Percentiles rank a stretch among this genome's conserved stretches.
Evolutionary conservation across 495 filamentous ascomycete genomes (phyloP).

Genomic region (Jackrogersella minutella): DNA sequence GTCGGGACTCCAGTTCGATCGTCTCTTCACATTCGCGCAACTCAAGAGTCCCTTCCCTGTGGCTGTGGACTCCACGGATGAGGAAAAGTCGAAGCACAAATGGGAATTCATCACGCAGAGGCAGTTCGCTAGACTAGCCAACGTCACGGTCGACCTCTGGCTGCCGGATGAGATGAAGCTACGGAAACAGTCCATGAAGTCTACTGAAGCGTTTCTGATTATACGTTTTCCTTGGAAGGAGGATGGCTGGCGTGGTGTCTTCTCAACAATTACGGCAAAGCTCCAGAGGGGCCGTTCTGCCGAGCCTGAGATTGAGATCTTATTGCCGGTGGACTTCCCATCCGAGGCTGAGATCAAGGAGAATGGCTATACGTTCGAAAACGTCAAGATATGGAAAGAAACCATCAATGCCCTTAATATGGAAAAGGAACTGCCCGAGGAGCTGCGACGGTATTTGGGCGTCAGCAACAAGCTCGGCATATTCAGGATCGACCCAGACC

Average conservation of each 20-base stretch:
- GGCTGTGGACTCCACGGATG: constrained; percentile 45
- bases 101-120: constrained; percentile 88
- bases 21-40: constrained; percentile 84
- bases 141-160: constrained; percentile 80
- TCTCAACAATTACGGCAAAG: constrained; percentile 53
- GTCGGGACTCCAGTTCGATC: constrained; percentile 82
- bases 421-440: constrained; percentile 56
- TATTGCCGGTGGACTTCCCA: constrained; percentile 72
- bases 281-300: constrained; percentile 53
- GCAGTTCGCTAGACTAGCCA: constrained; percentile 74
- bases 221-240: constrained; percentile 67
- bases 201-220: constrained; percentile 63
- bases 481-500: constrained; percentile 71
- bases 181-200: constrained; percentile 52
- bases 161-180: constrained; percentile 70
- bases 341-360: constrained; percentile 58
- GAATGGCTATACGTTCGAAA: constrained; percentile 64
- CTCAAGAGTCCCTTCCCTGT: constrained; percentile 63
- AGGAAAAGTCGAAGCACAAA: constrained; percentile 56
- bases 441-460: constrained; percentile 67
- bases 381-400: constrained; percentile 85
- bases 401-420: constrained; percentile 68
- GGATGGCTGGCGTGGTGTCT: constrained; percentile 51
- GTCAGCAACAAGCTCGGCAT: constrained; percentile 71
- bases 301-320: constrained; percentile 61